Conservation (phyloP, 768 basidiomycete genomes). For the Lentinus brumalis region DNA sequence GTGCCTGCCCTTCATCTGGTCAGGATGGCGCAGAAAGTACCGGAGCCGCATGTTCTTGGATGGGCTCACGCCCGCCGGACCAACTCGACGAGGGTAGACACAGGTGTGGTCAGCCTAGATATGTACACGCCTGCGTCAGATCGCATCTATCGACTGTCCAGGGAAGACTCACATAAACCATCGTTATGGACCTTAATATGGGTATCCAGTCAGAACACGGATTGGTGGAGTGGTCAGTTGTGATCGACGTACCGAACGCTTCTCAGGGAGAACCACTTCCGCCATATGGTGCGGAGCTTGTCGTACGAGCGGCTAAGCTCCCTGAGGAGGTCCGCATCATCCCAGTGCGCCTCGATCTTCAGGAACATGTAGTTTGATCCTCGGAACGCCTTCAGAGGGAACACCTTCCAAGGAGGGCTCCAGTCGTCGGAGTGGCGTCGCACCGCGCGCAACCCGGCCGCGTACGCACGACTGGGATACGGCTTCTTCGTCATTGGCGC, state of each 20-base stretch:
- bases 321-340: slow-evolving; percentile 20
- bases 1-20: slow-evolving; percentile 15
- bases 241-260: slow-evolving; percentile 17
- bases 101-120: slow-evolving; percentile 22
- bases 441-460: slow-evolving; percentile 11
- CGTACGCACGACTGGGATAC: slow-evolving; percentile 16
- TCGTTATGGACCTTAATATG: background rate
- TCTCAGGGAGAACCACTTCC: slow-evolving; percentile 23
- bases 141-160: background rate
- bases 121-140: background rate
- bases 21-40: slow-evolving; percentile 22
- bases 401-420: slow-evolving; percentile 21
- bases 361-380: slow-evolving; percentile 18
- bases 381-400: slow-evolving; percentile 27
- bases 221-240: background rate
- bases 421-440: slow-evolving; percentile 13
- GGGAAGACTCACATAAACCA: background rate
- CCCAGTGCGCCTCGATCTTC: slow-evolving; percentile 21
- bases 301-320: slow-evolving; percentile 20
- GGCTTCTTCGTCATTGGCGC: background rate
- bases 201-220: background rate
- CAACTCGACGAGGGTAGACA: slow-evolving; percentile 23
- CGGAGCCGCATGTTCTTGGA: slow-evolving; percentile 26
- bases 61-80: slow-evolving; percentile 17
- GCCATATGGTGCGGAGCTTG: slow-evolving; percentile 21